These are phyloP conservation scores for Quillaja saponaria DNA, from an alignment of 306 rosid genomes.

Conservation along the genomic window DNA sequence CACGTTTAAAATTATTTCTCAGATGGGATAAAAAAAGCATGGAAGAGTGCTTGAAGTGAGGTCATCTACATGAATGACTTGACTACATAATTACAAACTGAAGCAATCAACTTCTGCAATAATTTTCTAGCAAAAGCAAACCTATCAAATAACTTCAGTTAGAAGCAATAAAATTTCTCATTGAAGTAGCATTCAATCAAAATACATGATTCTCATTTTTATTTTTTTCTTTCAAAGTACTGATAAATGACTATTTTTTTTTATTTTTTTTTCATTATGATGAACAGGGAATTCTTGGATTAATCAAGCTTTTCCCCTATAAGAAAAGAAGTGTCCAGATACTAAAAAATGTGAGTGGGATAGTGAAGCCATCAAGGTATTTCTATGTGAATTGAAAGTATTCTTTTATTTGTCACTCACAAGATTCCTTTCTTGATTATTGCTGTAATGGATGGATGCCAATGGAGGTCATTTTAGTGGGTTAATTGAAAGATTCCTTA, in stretches of 20 bases:
- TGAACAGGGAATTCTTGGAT: slow-evolving; percentile 50
- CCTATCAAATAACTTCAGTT: too few relatives aligned
- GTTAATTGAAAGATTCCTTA: background rate
- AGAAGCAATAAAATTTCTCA: too few relatives aligned
- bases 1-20: background rate
- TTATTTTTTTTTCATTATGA: background rate
- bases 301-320: slow-evolving; percentile 54
- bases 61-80: too few relatives aligned
- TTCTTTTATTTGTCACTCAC: background rate
- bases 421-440: slow-evolving; percentile 5
- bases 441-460: background rate
- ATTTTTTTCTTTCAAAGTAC: background rate
- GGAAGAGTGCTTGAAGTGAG: too few relatives aligned
- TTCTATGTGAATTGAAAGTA: background rate
- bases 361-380: slow-evolving; percentile 54
- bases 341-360: slow-evolving; percentile 50
- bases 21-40: background rate
- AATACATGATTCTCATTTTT: background rate
- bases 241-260: slow-evolving; percentile 9
- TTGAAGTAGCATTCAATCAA: background rate
- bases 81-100: too few relatives aligned
- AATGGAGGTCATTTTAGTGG: background rate
- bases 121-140: background rate
- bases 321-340: slow-evolving; percentile 60
- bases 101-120: slow-evolving; percentile 1